phyloP scores from a whole-genome alignment of 2,329 filamentous ascomycete genomes.

The Rutstroemia sp. region DNA sequence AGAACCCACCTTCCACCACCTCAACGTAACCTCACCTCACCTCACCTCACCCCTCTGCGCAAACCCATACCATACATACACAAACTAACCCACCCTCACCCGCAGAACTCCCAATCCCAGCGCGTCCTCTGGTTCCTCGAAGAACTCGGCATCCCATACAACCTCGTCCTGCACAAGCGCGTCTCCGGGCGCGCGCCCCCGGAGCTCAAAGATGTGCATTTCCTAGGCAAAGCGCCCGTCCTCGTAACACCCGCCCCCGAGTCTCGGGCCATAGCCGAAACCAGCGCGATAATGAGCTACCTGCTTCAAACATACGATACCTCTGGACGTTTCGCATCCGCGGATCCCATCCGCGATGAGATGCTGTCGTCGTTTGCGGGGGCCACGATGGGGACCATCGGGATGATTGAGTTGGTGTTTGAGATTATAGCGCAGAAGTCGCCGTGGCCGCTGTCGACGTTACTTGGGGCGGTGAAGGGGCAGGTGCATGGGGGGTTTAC shows the following conservation, averaged over 20 bases:
- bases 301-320: slow-evolving; percentile 30
- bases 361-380: slow-evolving; percentile 16
- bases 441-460: slow-evolving; percentile 22
- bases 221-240: slow-evolving; percentile 77
- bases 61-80: not conserved
- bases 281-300: slow-evolving; percentile 28
- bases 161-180: slow-evolving; percentile 57
- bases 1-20: slow-evolving; percentile 25
- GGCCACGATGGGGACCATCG: not conserved
- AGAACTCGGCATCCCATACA: slow-evolving; percentile 64
- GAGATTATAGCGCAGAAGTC: slow-evolving; percentile 7
- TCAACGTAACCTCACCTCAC: slow-evolving; percentile 15
- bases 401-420: slow-evolving; percentile 5
- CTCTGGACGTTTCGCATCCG: slow-evolving; percentile 21
- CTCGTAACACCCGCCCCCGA: slow-evolving; percentile 36
- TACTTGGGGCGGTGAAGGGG: slow-evolving; percentile 15
- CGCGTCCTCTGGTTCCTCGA: slow-evolving; percentile 63
- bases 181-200: slow-evolving; percentile 51
- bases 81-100: not conserved
- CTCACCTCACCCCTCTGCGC: not conserved
- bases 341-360: slow-evolving; percentile 28
- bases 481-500: slow-evolving; percentile 16
- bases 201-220: slow-evolving; percentile 64
- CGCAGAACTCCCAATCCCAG: slow-evolving; percentile 57
- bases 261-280: slow-evolving; percentile 24